Base-by-base conservation (phyloP, 345 rosid species). In the Xanthoceras sorbifolium region DNA sequence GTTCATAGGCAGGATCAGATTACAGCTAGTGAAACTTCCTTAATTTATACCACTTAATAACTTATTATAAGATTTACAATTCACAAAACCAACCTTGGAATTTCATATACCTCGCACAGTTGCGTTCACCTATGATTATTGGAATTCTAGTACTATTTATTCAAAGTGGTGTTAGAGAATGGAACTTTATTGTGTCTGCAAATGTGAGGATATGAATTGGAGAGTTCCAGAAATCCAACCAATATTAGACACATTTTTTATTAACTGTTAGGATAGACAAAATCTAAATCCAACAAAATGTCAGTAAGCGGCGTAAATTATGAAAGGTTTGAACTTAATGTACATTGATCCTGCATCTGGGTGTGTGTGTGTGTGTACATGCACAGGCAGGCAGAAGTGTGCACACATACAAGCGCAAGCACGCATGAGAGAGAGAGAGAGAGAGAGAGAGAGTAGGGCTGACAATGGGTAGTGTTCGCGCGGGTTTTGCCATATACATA, bases 371-470 rank as follows among this genome's bases (percentile, higher is more conserved):
- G 11, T 46, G 52, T 46, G n/a, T 18, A 50, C 55, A n/a, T n/a
- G n/a, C n/a, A 50, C 55, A 50, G 2, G 18, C n/a, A 50, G 55
- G 55, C 55, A 50, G 55, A 50, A 50, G 55, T 11, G 17, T 15
- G 55, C n/a, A 50, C 8, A 5, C 4, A n/a, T 1, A 50, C 20
- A 50, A 17, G 55, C n/a, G 6, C 55, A 50, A 17, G 5, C 55
- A 50, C n/a, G 57, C 12, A 1, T 50, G 52, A 46, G 4, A 79
- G 44, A 44, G 31, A 31, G 44, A 38, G 46, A 42, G 50, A 5
- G 25, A 32, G 80, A 52, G 46, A 79, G 64, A 46, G 42, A 32
- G 54, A n/a, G n/a, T n/a, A n/a, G n/a, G n/a, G n/a, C n/a, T n/a
- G n/a, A n/a, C n/a, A n/a, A n/a, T n/a, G n/a, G n/a, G n/a, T n/a